Conservation (phyloP, 306 rosid genomes). For the Castanea crenata region DNA sequence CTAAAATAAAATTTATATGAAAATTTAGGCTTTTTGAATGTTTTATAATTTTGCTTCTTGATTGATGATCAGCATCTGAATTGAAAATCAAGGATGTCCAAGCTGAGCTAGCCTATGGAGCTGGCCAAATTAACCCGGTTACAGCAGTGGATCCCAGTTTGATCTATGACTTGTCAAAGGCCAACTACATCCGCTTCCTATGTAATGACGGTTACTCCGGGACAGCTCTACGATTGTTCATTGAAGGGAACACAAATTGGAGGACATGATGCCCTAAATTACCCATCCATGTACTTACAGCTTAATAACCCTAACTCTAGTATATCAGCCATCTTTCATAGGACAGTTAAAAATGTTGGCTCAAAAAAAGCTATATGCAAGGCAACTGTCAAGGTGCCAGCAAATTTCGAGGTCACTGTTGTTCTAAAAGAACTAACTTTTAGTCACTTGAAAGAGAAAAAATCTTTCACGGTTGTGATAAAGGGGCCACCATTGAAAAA, state of each 20-base stretch:
- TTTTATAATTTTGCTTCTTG: not conserved
- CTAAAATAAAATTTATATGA: not conserved
- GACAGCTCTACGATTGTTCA: slow-evolving; percentile 28
- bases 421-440: slow-evolving; percentile 48
- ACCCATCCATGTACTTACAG: slow-evolving; percentile 61
- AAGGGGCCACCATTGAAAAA: slow-evolving; percentile 37
- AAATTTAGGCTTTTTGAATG: not conserved
- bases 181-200: slow-evolving; percentile 50
- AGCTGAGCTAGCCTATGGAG: slow-evolving; percentile 47
- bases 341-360: slow-evolving; percentile 67
- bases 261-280: slow-evolving; percentile 63
- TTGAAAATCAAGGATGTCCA: slow-evolving; percentile 22
- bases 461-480: slow-evolving; percentile 52
- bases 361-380: slow-evolving; percentile 41
- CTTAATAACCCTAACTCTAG: slow-evolving; percentile 3
- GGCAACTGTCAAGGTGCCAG: slow-evolving; percentile 23
- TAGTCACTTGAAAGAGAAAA: slow-evolving; percentile 26
- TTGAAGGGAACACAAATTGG: not conserved
- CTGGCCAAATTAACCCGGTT: slow-evolving; percentile 64
- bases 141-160: slow-evolving; percentile 64
- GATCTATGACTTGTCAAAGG: slow-evolving; percentile 39
- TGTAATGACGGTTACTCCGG: slow-evolving; percentile 49
- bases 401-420: slow-evolving; percentile 31
- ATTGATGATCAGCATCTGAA: slow-evolving; percentile 49
- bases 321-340: slow-evolving; percentile 47